Percentiles rank a stretch among this genome's conserved stretches.
phyloP scores from a whole-genome alignment of 768 basidiomycete genomes.

The Suillus alpinus region DNA sequence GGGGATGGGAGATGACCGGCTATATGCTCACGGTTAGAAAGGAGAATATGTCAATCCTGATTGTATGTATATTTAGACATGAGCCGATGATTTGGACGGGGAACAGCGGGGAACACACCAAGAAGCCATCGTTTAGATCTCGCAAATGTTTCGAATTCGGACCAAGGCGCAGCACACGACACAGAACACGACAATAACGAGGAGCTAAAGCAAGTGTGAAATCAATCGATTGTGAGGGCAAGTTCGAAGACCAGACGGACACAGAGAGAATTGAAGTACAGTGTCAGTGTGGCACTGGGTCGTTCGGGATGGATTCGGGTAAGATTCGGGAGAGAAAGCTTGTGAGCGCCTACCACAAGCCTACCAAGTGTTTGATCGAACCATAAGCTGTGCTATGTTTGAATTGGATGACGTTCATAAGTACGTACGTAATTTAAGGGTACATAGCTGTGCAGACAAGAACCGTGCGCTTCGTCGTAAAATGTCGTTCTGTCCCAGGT shows the following conservation, averaged over 20 bases:
- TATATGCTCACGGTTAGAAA: slow-evolving; percentile 34
- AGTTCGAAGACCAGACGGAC: not conserved
- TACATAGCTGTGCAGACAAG: no score
- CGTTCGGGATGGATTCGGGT: not conserved
- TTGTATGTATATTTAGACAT: not conserved
- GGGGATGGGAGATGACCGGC: not conserved
- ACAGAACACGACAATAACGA: not conserved
- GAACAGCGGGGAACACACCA: slow-evolving; percentile 4
- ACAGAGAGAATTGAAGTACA: not conserved
- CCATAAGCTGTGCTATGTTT: no score
- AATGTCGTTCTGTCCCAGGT: not conserved
- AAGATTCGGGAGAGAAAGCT: not conserved
- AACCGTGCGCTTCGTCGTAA: not conserved
- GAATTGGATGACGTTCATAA: not conserved
- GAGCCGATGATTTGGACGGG: not conserved
- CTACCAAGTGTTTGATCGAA: not conserved
- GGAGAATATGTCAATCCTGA: slow-evolving; percentile 43
- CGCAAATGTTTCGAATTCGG: not conserved
- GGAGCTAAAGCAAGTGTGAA: not conserved
- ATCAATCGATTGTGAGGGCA: no score
- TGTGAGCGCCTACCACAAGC: not conserved
- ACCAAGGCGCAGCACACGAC: not conserved
- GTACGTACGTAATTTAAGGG: not conserved
- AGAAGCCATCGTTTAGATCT: slow-evolving; percentile 15
- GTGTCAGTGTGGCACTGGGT: not conserved